Conservation (phyloP, 2,329 filamentous ascomycete genomes). For the Aspergillus pseudoterreus region DNA sequence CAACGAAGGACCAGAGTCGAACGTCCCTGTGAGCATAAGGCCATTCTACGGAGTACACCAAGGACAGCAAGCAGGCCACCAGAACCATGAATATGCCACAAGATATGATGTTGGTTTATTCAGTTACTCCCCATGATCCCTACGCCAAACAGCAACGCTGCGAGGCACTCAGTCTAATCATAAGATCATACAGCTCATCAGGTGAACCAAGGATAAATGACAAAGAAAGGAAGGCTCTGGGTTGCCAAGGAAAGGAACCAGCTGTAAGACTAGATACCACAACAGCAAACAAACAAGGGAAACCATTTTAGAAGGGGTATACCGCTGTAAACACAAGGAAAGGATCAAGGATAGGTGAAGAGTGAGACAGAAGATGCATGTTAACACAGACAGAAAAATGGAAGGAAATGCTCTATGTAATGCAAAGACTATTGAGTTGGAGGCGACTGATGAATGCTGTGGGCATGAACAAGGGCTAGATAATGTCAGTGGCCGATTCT, state of each 20-base stretch:
- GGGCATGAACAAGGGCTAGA: constrained; percentile 41
- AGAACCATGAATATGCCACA: too few relatives aligned
- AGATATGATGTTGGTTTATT: neutral
- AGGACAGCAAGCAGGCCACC: too few relatives aligned
- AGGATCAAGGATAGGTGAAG: constrained; percentile 3
- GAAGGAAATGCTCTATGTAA: constrained; percentile 3
- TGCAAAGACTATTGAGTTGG: constrained; percentile 4
- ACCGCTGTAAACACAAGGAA: constrained; percentile 27
- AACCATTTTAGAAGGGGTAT: constrained; percentile 27
- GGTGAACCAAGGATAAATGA: constrained; percentile 5
- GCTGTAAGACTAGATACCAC: constrained; percentile 10
- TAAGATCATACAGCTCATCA: constrained; percentile 17
- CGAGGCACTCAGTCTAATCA: constrained; percentile 4
- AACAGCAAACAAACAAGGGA: constrained; percentile 18
- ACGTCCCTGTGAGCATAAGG: too few relatives aligned
- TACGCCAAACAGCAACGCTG: neutral
- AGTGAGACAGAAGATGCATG: neutral
- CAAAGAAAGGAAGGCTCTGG: constrained; percentile 5
- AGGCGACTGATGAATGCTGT: constrained; percentile 30
- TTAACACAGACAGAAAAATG: constrained; percentile 1
- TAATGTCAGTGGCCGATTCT: constrained; percentile 10
- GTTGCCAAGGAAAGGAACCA: constrained; percentile 7
- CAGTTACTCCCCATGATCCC: neutral
- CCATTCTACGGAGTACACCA: too few relatives aligned
- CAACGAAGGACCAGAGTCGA: too few relatives aligned